Percentiles rank a stretch among this genome's conserved stretches.
phyloP scores from a whole-genome alignment of 352 stramenopile genomes.

The Phytophthora syringae region DNA sequence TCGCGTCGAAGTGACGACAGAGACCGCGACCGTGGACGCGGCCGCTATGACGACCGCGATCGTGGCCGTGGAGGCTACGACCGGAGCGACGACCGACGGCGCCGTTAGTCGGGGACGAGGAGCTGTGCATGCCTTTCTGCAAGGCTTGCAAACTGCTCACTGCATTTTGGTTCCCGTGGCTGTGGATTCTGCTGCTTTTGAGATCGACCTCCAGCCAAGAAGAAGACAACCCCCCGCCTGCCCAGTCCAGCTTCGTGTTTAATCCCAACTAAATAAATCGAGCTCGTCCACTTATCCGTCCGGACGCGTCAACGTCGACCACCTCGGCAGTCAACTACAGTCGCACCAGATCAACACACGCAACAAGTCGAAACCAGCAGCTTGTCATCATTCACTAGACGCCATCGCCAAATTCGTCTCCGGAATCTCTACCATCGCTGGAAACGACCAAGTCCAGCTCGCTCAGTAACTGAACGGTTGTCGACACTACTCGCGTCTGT shows the following conservation, averaged over 20 bases:
- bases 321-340: slow-evolving; percentile 17
- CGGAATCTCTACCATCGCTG: too few species aligned
- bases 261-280: slow-evolving; percentile 72
- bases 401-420: slow-evolving; percentile 8
- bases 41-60: slow-evolving; percentile 61
- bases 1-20: slow-evolving; percentile 55
- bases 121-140: not conserved
- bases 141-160: too few species aligned
- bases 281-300: slow-evolving; percentile 57
- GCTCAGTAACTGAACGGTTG: slow-evolving; percentile 23
- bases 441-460: slow-evolving; percentile 11
- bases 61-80: slow-evolving; percentile 54
- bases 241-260: slow-evolving; percentile 59
- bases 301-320: slow-evolving; percentile 42
- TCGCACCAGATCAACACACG: slow-evolving; percentile 26
- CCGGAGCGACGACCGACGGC: slow-evolving; percentile 50
- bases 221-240: slow-evolving; percentile 23
- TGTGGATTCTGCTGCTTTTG: slow-evolving; percentile 24
- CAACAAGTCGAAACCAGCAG: slow-evolving; percentile 17
- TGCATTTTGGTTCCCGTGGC: slow-evolving; percentile 27
- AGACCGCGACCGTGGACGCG: slow-evolving; percentile 57
- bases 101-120: slow-evolving; percentile 39
- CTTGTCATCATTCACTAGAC: slow-evolving; percentile 25
- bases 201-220: slow-evolving; percentile 23
- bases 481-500: slow-evolving; percentile 40